Base-by-base conservation (phyloP, 75 land plant genomes). In the Pinus tabuliformis region DNA sequence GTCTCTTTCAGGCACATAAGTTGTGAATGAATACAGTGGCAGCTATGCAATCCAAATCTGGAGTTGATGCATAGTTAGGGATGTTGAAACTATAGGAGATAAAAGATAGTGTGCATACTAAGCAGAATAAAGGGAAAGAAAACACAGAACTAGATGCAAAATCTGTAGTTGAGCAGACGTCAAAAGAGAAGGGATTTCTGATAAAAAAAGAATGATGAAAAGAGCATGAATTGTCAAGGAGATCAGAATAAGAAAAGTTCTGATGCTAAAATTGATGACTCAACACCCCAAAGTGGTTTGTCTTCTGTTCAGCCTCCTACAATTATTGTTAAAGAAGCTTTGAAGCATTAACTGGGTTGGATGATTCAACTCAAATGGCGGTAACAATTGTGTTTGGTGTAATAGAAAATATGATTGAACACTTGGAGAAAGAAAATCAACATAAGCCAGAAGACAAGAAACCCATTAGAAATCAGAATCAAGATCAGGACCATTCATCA, bases 341-440 rank as follows among this genome's bases (percentile, higher is more conserved):
- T 95, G 87, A 95, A 83, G 93, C 98, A 54, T 81, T 97, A 24
- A 85, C 92, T 70, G 93, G 94, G 36, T 78, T 97, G 74, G 99
- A 97, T 84, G 99, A 97, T 76, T 91, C 99, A 9, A 97, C 98
- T 2, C 99, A 97, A 83, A 83, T 95, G 86, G 99, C 99, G 56
- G 99, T 97, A 49, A 95, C 90, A n/a, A 97, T 90, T 87, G 98
- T 97, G 20, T 97, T 97, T 89, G 91, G 92, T 76, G 95, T n/a
- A n/a, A n/a, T n/a, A n/a, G n/a, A n/a, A n/a, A n/a, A n/a, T n/a
- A n/a, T n/a, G n/a, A n/a, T n/a, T n/a, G n/a, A n/a, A n/a, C n/a
- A n/a, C n/a, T n/a, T n/a, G n/a, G n/a, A n/a, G n/a, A n/a, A n/a
- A n/a, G n/a, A n/a, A n/a, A n/a, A n/a, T n/a, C n/a, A n/a, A n/a